phyloP scores from a whole-genome alignment of 164 flowering plant species.

The Magnolia kwangsiensis region DNA sequence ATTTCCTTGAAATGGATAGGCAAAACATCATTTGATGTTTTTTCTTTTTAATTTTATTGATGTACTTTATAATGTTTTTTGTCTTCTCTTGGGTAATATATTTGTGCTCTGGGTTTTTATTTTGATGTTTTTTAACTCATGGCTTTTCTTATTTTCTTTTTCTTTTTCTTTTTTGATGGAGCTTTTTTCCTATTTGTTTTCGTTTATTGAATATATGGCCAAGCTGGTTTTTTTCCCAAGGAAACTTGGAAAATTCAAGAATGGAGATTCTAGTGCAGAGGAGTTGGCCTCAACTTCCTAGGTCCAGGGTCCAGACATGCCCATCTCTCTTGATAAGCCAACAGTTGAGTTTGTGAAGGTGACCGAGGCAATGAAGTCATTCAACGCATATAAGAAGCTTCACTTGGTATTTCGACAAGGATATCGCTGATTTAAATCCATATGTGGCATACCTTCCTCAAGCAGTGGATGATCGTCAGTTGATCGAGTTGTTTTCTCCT shows the following conservation, averaged over 20 bases:
- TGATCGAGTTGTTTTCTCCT: conserved; percentile 36
- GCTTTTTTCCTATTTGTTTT: too few species aligned
- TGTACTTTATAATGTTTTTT: too few species aligned
- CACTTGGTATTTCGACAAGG: conserved; percentile 26
- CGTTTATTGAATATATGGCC: conserved; percentile 54
- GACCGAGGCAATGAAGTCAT: conserved; percentile 46
- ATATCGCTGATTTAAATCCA: conserved; percentile 20
- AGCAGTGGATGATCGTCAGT: conserved; percentile 22
- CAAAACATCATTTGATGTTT: too few species aligned
- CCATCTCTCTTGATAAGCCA: conserved; percentile 42
- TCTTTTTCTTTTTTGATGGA: too few species aligned
- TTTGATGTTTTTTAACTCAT: too few species aligned
- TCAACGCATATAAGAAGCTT: conserved; percentile 51
- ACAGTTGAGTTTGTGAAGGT: conserved; percentile 46
- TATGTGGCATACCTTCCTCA: conserved; percentile 37
- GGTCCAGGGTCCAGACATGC: conserved; percentile 37
- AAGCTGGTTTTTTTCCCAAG: conserved; percentile 83
- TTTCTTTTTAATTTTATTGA: too few species aligned
- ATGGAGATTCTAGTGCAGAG: conserved; percentile 44
- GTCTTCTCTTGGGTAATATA: too few species aligned
- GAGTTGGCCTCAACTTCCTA: conserved; percentile 45
- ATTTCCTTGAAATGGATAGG: too few species aligned
- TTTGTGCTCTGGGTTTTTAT: too few species aligned
- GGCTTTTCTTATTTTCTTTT: too few species aligned
- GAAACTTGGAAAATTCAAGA: conserved; percentile 57